Conservation (phyloP, 2,329 filamentous ascomycete species). For the Leptographium wingfieldii region DNA sequence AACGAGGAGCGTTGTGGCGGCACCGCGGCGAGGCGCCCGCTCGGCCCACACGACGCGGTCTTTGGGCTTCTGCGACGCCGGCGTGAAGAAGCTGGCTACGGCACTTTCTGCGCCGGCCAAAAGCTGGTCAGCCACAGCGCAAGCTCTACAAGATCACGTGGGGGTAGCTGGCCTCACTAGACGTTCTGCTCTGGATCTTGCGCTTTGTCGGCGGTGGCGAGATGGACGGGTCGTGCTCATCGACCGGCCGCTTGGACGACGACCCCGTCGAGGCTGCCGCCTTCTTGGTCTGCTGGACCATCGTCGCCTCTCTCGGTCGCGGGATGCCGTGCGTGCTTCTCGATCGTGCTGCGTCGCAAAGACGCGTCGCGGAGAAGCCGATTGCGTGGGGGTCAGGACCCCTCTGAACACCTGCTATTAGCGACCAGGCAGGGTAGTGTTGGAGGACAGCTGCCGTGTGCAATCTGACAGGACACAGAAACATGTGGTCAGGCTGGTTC, state of each 20-base stretch:
- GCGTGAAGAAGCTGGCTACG: conserved; percentile 79
- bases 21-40: conserved; percentile 39
- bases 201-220: conserved; percentile 43
- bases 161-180: not conserved
- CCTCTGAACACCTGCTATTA: too few relatives aligned
- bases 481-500: too few relatives aligned
- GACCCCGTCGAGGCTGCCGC: not conserved
- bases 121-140: not conserved
- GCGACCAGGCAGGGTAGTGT: not conserved
- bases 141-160: not conserved
- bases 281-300: too few relatives aligned
- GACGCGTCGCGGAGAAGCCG: too few relatives aligned
- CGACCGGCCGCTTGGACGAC: conserved; percentile 1
- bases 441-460: not conserved
- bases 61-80: conserved; percentile 70
- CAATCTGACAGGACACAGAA: too few relatives aligned
- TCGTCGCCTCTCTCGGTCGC: too few relatives aligned
- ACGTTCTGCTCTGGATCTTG: conserved; percentile 31
- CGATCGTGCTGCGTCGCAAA: too few relatives aligned
- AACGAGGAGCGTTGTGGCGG: conserved; percentile 52
- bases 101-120: conserved; percentile 39
- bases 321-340: too few relatives aligned
- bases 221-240: conserved; percentile 25
- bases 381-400: too few relatives aligned
- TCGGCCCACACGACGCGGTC: conserved; percentile 62